Evolutionary conservation across 1,284 basidiomycete genomes (phyloP).

Genomic region (Rhodotorula sp.): DNA sequence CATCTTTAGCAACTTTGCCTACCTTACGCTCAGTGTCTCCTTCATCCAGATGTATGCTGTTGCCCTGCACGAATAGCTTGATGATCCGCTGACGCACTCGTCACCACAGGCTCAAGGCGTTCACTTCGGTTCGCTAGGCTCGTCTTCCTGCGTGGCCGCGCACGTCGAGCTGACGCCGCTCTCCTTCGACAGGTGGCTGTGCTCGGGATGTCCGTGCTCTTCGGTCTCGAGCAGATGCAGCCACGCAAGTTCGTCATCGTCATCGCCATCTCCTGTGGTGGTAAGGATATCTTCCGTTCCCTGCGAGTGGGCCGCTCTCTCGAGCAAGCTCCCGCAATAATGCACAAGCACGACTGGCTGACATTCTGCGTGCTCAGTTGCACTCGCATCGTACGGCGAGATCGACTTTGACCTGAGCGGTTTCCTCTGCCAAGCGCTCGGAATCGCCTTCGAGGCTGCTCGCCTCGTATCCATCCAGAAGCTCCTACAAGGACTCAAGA

Average conservation of each 20-base stretch:
- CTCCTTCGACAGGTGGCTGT: slow-evolving; percentile 28
- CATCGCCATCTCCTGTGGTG: slow-evolving; percentile 53
- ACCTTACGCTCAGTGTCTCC: slow-evolving; percentile 53
- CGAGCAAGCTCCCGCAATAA: neutral
- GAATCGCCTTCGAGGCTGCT: slow-evolving; percentile 54
- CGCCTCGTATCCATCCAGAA: slow-evolving; percentile 57
- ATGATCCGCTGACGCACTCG: neutral
- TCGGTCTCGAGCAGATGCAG: slow-evolving; percentile 47
- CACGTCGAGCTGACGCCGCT: neutral
- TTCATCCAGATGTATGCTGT: slow-evolving; percentile 54
- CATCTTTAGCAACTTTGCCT: slow-evolving; percentile 56
- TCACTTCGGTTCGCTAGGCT: slow-evolving; percentile 47
- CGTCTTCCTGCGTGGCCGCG: neutral
- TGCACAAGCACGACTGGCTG: neutral
- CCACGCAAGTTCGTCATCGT: slow-evolving; percentile 52
- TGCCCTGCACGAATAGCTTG: neutral
- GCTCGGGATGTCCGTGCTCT: slow-evolving; percentile 47
- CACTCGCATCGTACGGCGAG: slow-evolving; percentile 49
- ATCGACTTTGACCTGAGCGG: slow-evolving; percentile 50
- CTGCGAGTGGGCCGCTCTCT: neutral
- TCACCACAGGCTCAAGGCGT: slow-evolving; percentile 53
- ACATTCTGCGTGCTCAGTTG: slow-evolving; percentile 39
- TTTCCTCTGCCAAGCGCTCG: slow-evolving; percentile 55
- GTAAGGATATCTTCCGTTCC: slow-evolving; percentile 9
- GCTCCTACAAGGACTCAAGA: slow-evolving; percentile 54